Conservation (phyloP, 179 eudicot genomes). For the Silene noctiflora region DNA sequence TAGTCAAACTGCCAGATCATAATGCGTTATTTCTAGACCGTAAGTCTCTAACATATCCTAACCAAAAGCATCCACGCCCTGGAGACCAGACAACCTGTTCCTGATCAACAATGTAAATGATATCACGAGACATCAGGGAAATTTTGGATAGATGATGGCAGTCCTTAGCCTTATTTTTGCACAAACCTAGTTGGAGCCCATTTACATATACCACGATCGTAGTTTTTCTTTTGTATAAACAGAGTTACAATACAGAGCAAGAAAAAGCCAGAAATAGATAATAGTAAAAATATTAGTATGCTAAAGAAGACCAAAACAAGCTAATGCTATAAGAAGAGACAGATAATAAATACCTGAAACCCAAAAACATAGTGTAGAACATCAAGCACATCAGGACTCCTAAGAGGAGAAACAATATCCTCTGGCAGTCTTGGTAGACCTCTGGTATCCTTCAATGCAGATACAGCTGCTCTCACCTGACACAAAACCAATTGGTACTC, state of each 20-base stretch:
- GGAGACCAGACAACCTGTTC: slow-evolving; percentile 2
- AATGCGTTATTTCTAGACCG: not conserved
- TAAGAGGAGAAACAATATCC: slow-evolving; percentile 58
- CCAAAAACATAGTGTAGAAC: slow-evolving; percentile 92
- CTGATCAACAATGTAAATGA: not conserved
- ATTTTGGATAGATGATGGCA: not conserved
- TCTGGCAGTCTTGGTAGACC: slow-evolving; percentile 76
- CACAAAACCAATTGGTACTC: slow-evolving; percentile 23
- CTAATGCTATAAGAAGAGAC: not conserved
- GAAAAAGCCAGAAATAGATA: not conserved
- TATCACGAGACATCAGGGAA: not conserved
- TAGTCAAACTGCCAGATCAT: not conserved
- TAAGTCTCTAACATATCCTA: not conserved
- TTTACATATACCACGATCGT: not conserved
- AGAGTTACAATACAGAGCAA: not conserved
- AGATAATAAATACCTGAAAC: slow-evolving; percentile 67
- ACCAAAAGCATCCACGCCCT: not conserved
- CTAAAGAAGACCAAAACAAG: not conserved
- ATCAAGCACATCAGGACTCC: slow-evolving; percentile 83
- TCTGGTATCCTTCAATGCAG: slow-evolving; percentile 62
- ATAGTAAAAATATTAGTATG: not conserved
- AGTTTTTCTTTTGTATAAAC: not conserved
- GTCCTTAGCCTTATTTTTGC: not conserved
- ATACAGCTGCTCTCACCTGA: slow-evolving; percentile 89
- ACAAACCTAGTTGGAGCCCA: slow-evolving; percentile 4